Percentiles rank a stretch among this genome's conserved stretches.
These are phyloP conservation scores for Chenopodium formosanum DNA, from an alignment of 148 eudicot species.

Conservation along the genomic window DNA sequence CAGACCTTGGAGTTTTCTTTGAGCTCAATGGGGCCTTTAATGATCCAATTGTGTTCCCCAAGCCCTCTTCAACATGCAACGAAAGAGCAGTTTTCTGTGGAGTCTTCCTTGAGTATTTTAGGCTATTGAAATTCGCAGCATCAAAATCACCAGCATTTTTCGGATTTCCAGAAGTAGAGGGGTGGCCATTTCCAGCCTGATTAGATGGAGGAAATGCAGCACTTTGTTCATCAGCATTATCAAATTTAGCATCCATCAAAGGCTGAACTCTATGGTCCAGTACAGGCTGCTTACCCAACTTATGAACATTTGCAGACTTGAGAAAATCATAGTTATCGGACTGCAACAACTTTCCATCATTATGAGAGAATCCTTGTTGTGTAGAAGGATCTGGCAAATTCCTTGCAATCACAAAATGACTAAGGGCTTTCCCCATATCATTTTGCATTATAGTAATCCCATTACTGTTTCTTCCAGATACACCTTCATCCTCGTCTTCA, in stretches of 20 bases:
- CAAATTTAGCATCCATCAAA: constrained; percentile 25
- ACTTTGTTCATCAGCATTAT: constrained; percentile 11
- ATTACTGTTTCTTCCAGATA: constrained; percentile 14
- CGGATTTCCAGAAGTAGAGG: constrained; percentile 33
- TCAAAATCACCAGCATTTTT: constrained; percentile 33
- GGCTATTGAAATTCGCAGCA: constrained; percentile 26
- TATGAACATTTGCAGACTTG: constrained; percentile 15
- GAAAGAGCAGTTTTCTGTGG: constrained; percentile 35
- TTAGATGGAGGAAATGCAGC: constrained; percentile 16
- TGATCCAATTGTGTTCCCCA: constrained; percentile 26
- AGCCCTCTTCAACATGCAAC: constrained; percentile 19
- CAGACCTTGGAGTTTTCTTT: constrained; percentile 15
- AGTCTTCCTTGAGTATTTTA: constrained; percentile 39
- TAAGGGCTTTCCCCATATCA: constrained; percentile 22
- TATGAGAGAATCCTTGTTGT: constrained; percentile 30
- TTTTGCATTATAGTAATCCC: constrained; percentile 30
- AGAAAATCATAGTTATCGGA: constrained; percentile 25
- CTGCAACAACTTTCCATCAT: constrained; percentile 18
- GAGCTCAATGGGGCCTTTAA: constrained; percentile 8
- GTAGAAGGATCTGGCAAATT: constrained; percentile 25
- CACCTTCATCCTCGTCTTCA: constrained; percentile 58
- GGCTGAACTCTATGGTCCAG: constrained; percentile 19
- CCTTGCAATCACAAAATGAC: constrained; percentile 24
- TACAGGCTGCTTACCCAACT: constrained; percentile 28
- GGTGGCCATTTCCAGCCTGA: constrained; percentile 25